A percentile compares a stretch with the other conserved stretches of the same genome.
Evolutionary conservation across 1,284 basidiomycete genomes (phyloP).

Genomic region (Leccinum subrobustum): DNA sequence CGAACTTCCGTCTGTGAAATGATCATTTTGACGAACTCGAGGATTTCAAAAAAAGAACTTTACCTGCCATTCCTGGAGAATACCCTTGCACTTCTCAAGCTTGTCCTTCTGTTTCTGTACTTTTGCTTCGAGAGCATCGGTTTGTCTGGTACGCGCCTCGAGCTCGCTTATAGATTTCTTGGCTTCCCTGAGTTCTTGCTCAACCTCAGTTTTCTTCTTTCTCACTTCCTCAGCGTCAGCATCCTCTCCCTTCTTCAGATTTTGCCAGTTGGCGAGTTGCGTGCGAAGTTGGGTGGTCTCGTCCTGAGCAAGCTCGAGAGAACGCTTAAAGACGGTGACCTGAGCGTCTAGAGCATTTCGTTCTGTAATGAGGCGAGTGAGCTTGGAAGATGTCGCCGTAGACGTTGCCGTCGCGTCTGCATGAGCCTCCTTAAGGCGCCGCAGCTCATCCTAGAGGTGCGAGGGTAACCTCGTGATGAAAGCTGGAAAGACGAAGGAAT

Average conservation of each 20-base stretch:
- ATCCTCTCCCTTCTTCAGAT: slow-evolving; percentile 60
- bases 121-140: slow-evolving; percentile 22
- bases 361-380: slow-evolving; percentile 57
- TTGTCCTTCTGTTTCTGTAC: slow-evolving; percentile 43
- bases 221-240: slow-evolving; percentile 54
- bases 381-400: slow-evolving; percentile 46
- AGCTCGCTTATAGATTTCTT: slow-evolving; percentile 43
- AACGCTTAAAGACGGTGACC: slow-evolving; percentile 51
- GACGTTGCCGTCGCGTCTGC: slow-evolving; percentile 46
- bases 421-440: slow-evolving; percentile 45
- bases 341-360: slow-evolving; percentile 55
- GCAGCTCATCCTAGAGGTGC: slow-evolving; percentile 40
- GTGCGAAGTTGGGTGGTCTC: slow-evolving; percentile 53
- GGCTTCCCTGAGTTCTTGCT: slow-evolving; percentile 51
- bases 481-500: not conserved
- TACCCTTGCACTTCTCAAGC: slow-evolving; percentile 44
- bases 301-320: slow-evolving; percentile 55
- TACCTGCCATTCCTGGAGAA: slow-evolving; percentile 46
- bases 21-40: slow-evolving; percentile 7
- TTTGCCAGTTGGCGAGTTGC: slow-evolving; percentile 68
- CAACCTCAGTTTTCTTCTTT: slow-evolving; percentile 55
- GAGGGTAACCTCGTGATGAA: not conserved
- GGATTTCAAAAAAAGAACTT: not conserved
- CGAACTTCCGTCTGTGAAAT: slow-evolving; percentile 34
- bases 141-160: slow-evolving; percentile 32